Percentiles rank a stretch among this genome's conserved stretches.
These are phyloP conservation scores for Cystofilobasidium bisporidii DNA, from an alignment of 768 basidiomycete genomes.

Conservation along the genomic window DNA sequence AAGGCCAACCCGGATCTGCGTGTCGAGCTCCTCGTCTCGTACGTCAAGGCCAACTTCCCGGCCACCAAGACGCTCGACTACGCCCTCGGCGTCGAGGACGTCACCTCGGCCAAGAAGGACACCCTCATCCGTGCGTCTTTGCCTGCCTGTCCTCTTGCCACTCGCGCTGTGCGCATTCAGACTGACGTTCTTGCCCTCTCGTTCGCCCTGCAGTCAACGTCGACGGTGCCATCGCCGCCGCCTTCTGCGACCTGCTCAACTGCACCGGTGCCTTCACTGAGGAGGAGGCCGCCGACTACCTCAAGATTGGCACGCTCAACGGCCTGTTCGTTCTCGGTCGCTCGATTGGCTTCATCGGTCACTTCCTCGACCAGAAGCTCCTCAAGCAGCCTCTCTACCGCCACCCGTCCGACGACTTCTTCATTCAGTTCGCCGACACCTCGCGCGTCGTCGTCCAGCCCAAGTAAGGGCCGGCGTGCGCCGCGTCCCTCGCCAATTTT, in stretches of 20 bases:
- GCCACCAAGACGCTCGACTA: conserved; percentile 42
- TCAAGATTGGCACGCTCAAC: conserved; percentile 81
- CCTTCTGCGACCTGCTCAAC: conserved; percentile 87
- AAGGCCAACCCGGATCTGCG: conserved; percentile 85
- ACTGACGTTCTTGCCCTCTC: conserved; percentile 6
- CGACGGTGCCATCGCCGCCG: conserved; percentile 60
- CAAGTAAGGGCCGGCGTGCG: conserved; percentile 23
- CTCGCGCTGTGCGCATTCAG: too few relatives aligned
- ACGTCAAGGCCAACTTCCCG: conserved; percentile 90
- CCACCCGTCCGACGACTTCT: conserved; percentile 59
- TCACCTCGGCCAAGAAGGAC: conserved; percentile 95
- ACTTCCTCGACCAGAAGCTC: conserved; percentile 71
- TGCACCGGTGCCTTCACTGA: conserved; percentile 88
- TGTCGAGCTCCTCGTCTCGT: conserved; percentile 63
- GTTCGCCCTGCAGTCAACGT: conserved; percentile 20
- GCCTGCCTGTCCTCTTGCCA: too few relatives aligned
- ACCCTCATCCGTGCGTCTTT: conserved; percentile 58
- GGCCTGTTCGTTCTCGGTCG: conserved; percentile 95
- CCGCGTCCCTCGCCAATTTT: too few relatives aligned
- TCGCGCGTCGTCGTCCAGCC: conserved; percentile 33
- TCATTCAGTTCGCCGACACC: conserved; percentile 59
- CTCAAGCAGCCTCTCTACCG: conserved; percentile 86
- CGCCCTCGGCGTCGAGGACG: conserved; percentile 92
- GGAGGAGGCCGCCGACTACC: conserved; percentile 95
- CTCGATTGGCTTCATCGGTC: conserved; percentile 70